Conservation (phyloP, 176 grass and related monocot species). For the Ensete ventricosum region DNA sequence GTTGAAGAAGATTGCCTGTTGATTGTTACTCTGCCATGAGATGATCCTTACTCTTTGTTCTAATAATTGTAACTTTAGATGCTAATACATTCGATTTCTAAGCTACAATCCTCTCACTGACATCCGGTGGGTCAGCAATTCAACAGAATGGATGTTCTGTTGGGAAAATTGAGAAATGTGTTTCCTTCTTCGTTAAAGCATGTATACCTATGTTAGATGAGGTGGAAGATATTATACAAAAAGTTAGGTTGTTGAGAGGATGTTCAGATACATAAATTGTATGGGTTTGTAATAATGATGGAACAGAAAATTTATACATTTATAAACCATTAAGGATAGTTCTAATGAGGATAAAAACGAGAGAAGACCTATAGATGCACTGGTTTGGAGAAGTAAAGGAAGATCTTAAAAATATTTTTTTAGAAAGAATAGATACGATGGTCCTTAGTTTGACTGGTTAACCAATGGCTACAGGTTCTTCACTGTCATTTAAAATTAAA, state of each 20-base stretch:
- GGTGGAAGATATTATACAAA: background rate
- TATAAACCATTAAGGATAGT: background rate
- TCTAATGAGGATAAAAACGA: background rate
- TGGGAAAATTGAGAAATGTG: background rate
- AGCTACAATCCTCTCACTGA: no score
- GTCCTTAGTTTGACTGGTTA: background rate
- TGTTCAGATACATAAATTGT: background rate
- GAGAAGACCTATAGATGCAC: background rate
- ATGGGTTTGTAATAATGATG: background rate
- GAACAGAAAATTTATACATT: background rate
- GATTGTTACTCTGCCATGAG: no score
- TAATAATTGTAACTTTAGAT: no score
- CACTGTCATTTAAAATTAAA: background rate
- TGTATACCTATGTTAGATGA: background rate
- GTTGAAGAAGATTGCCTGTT: no score
- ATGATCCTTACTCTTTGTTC: no score
- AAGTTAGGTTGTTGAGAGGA: background rate
- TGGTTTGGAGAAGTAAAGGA: background rate
- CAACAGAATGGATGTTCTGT: no score
- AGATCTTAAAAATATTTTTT: background rate
- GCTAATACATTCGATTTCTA: no score
- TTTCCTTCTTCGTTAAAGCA: background rate
- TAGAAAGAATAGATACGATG: background rate
- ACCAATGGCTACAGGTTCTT: background rate
- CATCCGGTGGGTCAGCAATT: no score